Evolutionary conservation across 2,329 filamentous ascomycete species (phyloP).

Genomic region (Cucurbitaria berberidis): DNA sequence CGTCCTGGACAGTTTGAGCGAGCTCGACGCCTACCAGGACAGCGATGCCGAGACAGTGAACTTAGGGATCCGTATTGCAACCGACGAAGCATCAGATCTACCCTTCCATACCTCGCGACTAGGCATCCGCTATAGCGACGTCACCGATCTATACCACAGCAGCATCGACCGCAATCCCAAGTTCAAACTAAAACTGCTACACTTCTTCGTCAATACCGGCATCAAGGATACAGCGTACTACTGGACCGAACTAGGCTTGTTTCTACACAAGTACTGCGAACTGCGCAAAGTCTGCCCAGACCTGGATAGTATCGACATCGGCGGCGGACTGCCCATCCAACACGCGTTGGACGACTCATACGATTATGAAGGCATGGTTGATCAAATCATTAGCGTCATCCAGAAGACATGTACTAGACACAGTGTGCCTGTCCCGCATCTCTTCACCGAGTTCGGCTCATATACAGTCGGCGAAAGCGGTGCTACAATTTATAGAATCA

Average conservation of each 20-base stretch:
- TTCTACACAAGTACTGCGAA: constrained; percentile 1
- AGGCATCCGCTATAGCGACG: background rate
- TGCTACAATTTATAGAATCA: background rate
- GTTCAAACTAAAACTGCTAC: background rate
- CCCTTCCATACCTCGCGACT: background rate
- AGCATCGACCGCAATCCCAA: background rate
- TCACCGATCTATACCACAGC: background rate
- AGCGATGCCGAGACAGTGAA: background rate
- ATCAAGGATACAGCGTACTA: background rate
- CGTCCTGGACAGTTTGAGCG: background rate
- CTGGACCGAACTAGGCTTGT: background rate
- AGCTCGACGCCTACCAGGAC: background rate
- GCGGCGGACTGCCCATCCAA: background rate
- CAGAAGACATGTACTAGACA: background rate
- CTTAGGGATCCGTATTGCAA: background rate
- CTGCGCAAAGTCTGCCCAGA: background rate
- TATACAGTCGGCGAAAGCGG: constrained; percentile 1
- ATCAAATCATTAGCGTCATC: background rate
- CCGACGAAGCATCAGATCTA: background rate
- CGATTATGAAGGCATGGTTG: background rate
- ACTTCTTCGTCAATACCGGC: background rate
- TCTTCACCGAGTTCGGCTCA: background rate
- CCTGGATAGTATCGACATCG: background rate
- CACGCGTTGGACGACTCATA: background rate
- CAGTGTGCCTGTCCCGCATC: background rate